These are phyloP conservation scores for Exophiala bonariae DNA, from an alignment of 2,329 filamentous ascomycete species.

Conservation along the genomic window DNA sequence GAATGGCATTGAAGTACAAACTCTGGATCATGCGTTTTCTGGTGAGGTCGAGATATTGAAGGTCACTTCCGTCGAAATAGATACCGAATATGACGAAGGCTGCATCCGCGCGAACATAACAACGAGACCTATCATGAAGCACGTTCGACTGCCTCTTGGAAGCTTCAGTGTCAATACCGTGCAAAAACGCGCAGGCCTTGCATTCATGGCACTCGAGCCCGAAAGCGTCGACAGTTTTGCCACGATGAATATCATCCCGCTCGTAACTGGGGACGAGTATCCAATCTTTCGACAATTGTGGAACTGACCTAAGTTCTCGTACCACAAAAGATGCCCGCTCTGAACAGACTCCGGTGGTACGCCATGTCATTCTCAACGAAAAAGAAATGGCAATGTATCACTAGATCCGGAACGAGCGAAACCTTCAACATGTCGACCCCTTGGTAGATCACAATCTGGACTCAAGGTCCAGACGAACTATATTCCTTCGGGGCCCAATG, in stretches of 20 bases:
- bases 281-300: slow-evolving; percentile 2
- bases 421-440: no score
- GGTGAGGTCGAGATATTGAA: slow-evolving; percentile 9
- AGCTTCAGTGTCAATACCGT: slow-evolving; percentile 12
- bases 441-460: no score
- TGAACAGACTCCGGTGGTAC: no score
- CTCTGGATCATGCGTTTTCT: slow-evolving; percentile 5
- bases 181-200: slow-evolving; percentile 13
- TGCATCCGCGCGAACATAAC: slow-evolving; percentile 1
- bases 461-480: no score
- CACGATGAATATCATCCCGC: slow-evolving; percentile 11
- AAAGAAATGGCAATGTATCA: no score
- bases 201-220: slow-evolving; percentile 15
- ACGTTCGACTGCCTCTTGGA: slow-evolving; percentile 6
- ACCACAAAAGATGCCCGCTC: no score
- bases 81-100: slow-evolving; percentile 6
- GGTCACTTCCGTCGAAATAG: slow-evolving; percentile 5
- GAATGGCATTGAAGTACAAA: slow-evolving; percentile 7
- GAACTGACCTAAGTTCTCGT: no score
- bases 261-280: slow-evolving; percentile 12
- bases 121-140: slow-evolving; percentile 1
- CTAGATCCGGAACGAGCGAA: no score
- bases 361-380: no score
- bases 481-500: no score
- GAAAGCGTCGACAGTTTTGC: slow-evolving; percentile 16